Evolutionary conservation across 2,329 filamentous ascomycete species (phyloP), one percentile per base, ranked within the genome.

Genomic region (Camillea tinctor): DNA sequence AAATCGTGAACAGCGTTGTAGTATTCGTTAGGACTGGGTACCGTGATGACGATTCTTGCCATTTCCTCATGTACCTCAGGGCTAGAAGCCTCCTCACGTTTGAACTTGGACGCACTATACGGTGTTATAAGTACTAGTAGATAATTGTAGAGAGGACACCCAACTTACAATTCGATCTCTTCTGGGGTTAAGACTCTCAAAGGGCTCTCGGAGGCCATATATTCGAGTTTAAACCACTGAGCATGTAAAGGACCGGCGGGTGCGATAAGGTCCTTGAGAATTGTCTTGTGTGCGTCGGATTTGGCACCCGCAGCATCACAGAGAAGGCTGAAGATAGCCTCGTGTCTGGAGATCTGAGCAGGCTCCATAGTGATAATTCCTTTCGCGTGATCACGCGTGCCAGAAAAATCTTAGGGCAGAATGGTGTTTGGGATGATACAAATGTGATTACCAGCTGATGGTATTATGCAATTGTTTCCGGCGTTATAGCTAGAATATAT

Each of bases 101-200:
- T 44, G n/a, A 44, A 15, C 36, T 44, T 44, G 15, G 36, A 11
- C 17, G 17, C 36, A 44, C 36, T 44, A 17, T 44, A 17, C 5
- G 17, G 2, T 5, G 17, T 44, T 44, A 44, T 11, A 15, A 44
- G 13, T 44, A 17, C 36, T 5, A 13, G 36, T 6, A 44, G 11
- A 44, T 4, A 2, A 44, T 48, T 17, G 22, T 53, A 44, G 23
- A 11, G 15, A 24, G n/a, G 49, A 44, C 8, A 21, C 15, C 22
- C 30, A n/a, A 59, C 62, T 24, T 60, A 66, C 64, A 63, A 64
- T 50, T 56, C 60, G 15, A 64, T 52, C 53, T 66, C 62, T 40
- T 66, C 64, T 13, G 60, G 57, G 4, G 62, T 61, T 11, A 66
- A 11, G 54, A 63, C 51, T 54, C 57, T 55, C 9, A 66, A 24